Conservation (phyloP, 2,329 filamentous ascomycete species). For the Knoxdaviesia proteae region DNA sequence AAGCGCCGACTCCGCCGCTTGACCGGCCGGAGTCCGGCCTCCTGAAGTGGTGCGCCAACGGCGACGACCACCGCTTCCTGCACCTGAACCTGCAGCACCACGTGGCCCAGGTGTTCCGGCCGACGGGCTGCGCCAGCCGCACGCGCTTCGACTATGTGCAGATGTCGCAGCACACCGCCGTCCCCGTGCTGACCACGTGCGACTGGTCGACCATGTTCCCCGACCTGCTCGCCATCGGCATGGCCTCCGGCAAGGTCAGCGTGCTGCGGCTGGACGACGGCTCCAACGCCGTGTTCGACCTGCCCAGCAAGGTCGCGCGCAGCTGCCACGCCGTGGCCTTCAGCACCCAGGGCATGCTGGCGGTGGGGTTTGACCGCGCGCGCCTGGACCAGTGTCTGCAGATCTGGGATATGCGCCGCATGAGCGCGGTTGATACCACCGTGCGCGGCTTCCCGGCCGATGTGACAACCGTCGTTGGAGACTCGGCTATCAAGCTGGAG, state of each 20-base stretch:
- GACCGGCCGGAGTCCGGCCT: conserved; percentile 41
- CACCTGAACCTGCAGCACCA: conserved; percentile 44
- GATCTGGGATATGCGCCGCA: conserved; percentile 56
- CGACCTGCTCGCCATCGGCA: conserved; percentile 54
- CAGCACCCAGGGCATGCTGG: conserved; percentile 49
- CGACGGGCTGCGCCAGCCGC: conserved; percentile 34
- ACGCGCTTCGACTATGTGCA: conserved; percentile 36
- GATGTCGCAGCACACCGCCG: conserved; percentile 38
- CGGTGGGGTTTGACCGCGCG: conserved; percentile 61
- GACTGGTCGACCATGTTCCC: conserved; percentile 44
- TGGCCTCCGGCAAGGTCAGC: conserved; percentile 53
- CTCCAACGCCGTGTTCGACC: conserved; percentile 41
- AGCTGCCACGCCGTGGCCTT: conserved; percentile 69
- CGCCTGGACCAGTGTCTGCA: conserved; percentile 67
- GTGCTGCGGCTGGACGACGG: conserved; percentile 53
- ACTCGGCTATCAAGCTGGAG: conserved; percentile 38
- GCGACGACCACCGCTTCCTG: conserved; percentile 36
- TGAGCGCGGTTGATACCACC: conserved; percentile 25
- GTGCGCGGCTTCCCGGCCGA: conserved; percentile 28
- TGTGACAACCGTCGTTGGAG: conserved; percentile 23
- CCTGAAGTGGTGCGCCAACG: conserved; percentile 44
- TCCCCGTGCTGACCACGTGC: conserved; percentile 42
- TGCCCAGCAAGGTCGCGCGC: conserved; percentile 53
- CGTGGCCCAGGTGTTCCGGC: conserved; percentile 40
- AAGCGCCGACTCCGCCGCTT: conserved; percentile 11